Evolutionary conservation across 306 rosid genomes (phyloP).

Genomic region (Lagenaria siceraria): DNA sequence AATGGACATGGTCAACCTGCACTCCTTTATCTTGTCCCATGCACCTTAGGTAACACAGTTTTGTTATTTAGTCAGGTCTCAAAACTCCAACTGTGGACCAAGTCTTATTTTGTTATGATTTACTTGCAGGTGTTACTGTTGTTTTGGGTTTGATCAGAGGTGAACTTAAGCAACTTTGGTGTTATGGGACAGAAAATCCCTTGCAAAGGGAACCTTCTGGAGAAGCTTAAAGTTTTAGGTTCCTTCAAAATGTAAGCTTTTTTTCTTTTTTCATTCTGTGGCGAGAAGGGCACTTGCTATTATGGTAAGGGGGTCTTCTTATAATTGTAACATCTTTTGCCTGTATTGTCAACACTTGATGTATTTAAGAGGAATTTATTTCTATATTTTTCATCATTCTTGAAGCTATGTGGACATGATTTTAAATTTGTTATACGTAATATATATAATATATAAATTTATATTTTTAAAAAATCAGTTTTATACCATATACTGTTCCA

Average conservation of each 20-base stretch:
- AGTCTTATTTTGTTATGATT: background rate
- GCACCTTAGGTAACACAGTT: conserved; percentile 62
- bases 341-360: background rate
- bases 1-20: conserved; percentile 95
- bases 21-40: conserved; percentile 93
- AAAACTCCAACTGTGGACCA: background rate
- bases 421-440: background rate
- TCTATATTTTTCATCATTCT: background rate
- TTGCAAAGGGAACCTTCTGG: conserved; percentile 14
- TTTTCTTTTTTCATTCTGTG: background rate
- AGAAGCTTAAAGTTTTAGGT: conserved; percentile 5
- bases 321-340: background rate
- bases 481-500: too few relatives aligned
- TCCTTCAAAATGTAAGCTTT: background rate
- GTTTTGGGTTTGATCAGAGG: conserved; percentile 54
- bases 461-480: too few relatives aligned
- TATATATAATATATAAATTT: too few relatives aligned
- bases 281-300: background rate
- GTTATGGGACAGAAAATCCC: conserved; percentile 23
- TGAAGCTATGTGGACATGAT: background rate
- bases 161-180: conserved; percentile 59
- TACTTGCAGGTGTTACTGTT: conserved; percentile 41
- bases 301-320: background rate
- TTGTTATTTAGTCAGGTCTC: background rate
- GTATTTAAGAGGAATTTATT: background rate